Evolutionary conservation across 352 stramenopile species (phyloP), one percentile per base, ranked within the genome.

Genomic region (Phytopythium helicoides): DNA sequence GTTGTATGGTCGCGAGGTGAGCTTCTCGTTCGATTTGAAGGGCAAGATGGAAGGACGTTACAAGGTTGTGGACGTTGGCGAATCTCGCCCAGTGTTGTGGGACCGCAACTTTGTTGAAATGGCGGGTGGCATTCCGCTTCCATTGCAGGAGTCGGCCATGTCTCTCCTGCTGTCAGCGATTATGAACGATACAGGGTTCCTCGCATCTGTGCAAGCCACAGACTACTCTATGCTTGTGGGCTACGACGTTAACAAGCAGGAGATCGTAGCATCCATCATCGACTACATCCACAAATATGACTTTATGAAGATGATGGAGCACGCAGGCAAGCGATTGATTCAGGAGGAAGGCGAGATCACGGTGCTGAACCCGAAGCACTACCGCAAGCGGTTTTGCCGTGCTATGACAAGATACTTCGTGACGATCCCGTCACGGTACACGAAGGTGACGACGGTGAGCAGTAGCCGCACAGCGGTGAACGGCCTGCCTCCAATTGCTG

Each of bases 231-330:
- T 95, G 78, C 63, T 95, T 25, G 81, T 95, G 9, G 86, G 86
- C 2, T 95, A 94, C 51, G 83, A 95, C 58, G 78, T 92, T 1
- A 75, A 86, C 31, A 89, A 90, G 39, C 86, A 95, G 51, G 86
- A 95, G 39, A 63, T 95, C 12, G 84, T 95, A 28, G 83, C 80
- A 45, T 91, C 71, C 26, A 95, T 95, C 58, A 95, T 95, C 46
- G 86, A 95, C 51, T 95, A 95, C 47, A 93, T 95, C 47, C 82
- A 92, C 67, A 94, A 95, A 60, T 95, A 95, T 47, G 86, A 94
- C 40, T 91, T 95, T 41, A 81, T 94, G 74, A 95, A 95, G 58
- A 92, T 92, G 75, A 86, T 95, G 35, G 86, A 95, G 56, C 84
- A 95, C 58, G 81, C 84, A 4, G 81, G 86, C 11, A 95, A 95